Evolutionary conservation across 352 stramenopile species (phyloP), one percentile per base, ranked within the genome.

Genomic region (Phytophthora litchii): DNA sequence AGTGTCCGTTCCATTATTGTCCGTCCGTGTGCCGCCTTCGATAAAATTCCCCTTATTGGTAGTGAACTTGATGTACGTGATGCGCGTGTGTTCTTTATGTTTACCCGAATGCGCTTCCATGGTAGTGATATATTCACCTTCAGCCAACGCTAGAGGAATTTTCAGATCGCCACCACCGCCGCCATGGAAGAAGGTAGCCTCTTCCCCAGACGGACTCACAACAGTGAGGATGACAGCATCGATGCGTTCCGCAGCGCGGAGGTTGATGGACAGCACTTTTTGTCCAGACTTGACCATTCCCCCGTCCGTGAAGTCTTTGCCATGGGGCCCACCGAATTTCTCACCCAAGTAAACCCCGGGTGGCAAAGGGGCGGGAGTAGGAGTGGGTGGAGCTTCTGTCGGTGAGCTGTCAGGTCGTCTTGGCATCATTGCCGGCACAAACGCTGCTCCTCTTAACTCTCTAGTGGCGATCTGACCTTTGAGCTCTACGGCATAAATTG

Each of bases 41-140:
- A 50, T 34, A 13, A 12, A n/a, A 6, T 50, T 38, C 10, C 43
- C 43, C 5, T 13, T 4, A 7, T 37, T 50, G 23, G 43, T 50
- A 11, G 43, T 38, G 13, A 50, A 25, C 31, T 37, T 36, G 25
- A 50, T 27, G 25, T 50, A 50, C 23, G 16, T 38, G n/a, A 50
- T 5, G 43, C 43, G 43, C 16, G 43, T 50, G 2, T 50, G 16
- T 7, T 5, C 6, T 13, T 23, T 11, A 10, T 37, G 14, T n/a
- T 50, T 50, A 21, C 43, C 43, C 43, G 12, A 25, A 17, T 50
- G 23, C 17, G 9, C 27, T 11, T 50, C 43, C 3, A 50, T 38
- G 12, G 4, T 17, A 13, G 27, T 37, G 43, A 50, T 21, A 23
- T 50, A 38, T 23, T 50, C 43, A 14, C 40, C 40, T 32, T 16